phyloP scores from a whole-genome alignment of 345 rosid species.

The Erysimum cheiranthoides region DNA sequence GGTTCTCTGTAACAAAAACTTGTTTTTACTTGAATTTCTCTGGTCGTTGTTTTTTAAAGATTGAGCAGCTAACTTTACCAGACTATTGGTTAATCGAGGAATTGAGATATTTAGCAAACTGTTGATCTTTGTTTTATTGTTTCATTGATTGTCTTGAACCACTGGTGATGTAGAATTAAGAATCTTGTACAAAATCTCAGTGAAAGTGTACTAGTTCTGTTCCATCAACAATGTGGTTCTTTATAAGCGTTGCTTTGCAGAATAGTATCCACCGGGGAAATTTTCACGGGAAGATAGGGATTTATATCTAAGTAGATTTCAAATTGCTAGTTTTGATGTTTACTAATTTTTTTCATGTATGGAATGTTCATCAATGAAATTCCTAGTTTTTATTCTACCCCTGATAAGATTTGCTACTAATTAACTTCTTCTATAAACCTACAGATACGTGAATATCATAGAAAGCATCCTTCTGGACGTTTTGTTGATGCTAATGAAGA shows the following conservation, averaged over 20 bases:
- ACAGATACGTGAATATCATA: conserved; percentile 76
- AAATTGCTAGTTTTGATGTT: conserved; percentile 8
- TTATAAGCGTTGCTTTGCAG: not conserved
- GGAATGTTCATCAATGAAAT: conserved; percentile 2
- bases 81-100: not conserved
- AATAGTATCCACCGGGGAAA: not conserved
- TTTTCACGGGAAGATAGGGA: not conserved
- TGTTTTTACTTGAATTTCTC: not conserved
- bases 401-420: not conserved
- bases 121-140: conserved; percentile 17
- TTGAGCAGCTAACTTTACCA: not conserved
- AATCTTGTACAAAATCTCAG: not conserved
- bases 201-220: conserved; percentile 5
- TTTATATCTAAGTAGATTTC: not conserved
- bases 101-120: not conserved
- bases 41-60: not conserved
- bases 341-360: not conserved
- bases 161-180: conserved; percentile 12
- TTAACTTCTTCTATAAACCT: conserved; percentile 1
- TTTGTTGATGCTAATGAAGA: conserved; percentile 78
- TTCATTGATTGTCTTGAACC: not conserved
- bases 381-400: not conserved
- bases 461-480: conserved; percentile 82
- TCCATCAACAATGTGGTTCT: not conserved
- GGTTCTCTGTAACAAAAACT: conserved; percentile 1